Conservation (phyloP, 1,284 basidiomycete species). For the Coriolopsis trogii region DNA sequence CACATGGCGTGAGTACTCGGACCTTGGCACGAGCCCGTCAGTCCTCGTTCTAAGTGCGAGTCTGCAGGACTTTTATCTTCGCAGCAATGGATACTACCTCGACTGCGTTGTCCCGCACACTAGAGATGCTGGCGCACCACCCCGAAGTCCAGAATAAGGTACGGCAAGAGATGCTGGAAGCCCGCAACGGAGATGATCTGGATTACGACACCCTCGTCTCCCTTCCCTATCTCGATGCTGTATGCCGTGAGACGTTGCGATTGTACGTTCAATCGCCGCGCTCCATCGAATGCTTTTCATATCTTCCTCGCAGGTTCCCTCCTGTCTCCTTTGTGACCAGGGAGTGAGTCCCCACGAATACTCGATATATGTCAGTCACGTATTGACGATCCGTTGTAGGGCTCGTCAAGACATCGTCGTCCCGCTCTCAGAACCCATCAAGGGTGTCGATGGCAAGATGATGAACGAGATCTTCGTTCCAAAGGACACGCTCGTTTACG, state of each 20-base stretch:
- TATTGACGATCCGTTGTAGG: neutral
- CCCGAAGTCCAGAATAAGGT: slow-evolving; percentile 20
- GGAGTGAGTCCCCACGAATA: no score
- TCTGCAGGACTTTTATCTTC: slow-evolving; percentile 25
- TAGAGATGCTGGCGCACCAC: slow-evolving; percentile 29
- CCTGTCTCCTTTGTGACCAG: slow-evolving; percentile 11
- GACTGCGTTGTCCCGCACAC: slow-evolving; percentile 30
- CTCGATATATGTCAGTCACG: neutral
- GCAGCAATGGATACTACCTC: slow-evolving; percentile 34
- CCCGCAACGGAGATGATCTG: slow-evolving; percentile 20
- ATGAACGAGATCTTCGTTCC: slow-evolving; percentile 21
- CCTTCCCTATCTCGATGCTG: slow-evolving; percentile 36
- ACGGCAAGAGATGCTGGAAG: slow-evolving; percentile 27
- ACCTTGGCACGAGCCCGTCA: neutral
- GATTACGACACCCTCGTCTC: slow-evolving; percentile 32
- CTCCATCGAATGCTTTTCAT: no score
- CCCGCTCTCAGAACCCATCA: slow-evolving; percentile 20
- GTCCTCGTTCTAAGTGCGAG: neutral
- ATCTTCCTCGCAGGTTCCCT: slow-evolving; percentile 3
- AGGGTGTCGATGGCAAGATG: slow-evolving; percentile 13
- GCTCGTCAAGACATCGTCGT: slow-evolving; percentile 13
- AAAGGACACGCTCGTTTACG: slow-evolving; percentile 19
- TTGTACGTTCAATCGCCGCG: slow-evolving; percentile 15
- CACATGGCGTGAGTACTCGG: slow-evolving; percentile 25
- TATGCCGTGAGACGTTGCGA: slow-evolving; percentile 36